Evolutionary conservation across 2,329 filamentous ascomycete species (phyloP).

Genomic region (Talaromyces amestolkiae): DNA sequence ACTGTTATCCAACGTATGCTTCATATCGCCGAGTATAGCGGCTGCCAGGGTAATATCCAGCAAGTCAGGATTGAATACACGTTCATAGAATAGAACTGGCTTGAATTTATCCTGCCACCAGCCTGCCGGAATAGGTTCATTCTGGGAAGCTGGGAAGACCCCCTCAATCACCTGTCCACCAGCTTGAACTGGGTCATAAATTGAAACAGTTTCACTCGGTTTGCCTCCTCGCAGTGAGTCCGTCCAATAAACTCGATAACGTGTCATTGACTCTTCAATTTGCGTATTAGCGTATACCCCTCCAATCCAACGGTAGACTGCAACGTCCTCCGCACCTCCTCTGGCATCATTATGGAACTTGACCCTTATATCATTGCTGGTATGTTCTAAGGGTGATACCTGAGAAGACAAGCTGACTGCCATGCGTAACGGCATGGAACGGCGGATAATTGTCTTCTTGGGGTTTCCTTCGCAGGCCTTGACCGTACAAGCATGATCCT

Average conservation of each 20-base stretch:
- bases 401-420: slow-evolving; percentile 23
- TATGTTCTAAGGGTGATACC: slow-evolving; percentile 26
- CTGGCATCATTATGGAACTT: slow-evolving; percentile 21
- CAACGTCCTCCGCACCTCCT: slow-evolving; percentile 21
- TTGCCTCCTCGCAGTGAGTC: slow-evolving; percentile 13
- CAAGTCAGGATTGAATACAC: slow-evolving; percentile 27
- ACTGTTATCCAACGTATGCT: not conserved
- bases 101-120: slow-evolving; percentile 26
- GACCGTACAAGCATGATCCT: not conserved
- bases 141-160: slow-evolving; percentile 18
- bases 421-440: slow-evolving; percentile 33
- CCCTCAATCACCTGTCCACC: slow-evolving; percentile 30
- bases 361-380: slow-evolving; percentile 25
- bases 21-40: slow-evolving; percentile 17
- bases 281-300: slow-evolving; percentile 31
- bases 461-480: slow-evolving; percentile 21
- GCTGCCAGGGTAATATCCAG: slow-evolving; percentile 13
- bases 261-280: not conserved
- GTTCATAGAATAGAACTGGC: slow-evolving; percentile 38
- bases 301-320: slow-evolving; percentile 39
- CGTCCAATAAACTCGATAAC: slow-evolving; percentile 18
- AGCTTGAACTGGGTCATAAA: slow-evolving; percentile 33
- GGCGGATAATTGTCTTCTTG: slow-evolving; percentile 29
- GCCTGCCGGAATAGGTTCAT: slow-evolving; percentile 26
- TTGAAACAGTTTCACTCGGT: slow-evolving; percentile 7